Percentiles rank a stretch among this genome's conserved stretches.
Evolutionary conservation across 768 basidiomycete species (phyloP).

Genomic region (Tylopilus sp.): DNA sequence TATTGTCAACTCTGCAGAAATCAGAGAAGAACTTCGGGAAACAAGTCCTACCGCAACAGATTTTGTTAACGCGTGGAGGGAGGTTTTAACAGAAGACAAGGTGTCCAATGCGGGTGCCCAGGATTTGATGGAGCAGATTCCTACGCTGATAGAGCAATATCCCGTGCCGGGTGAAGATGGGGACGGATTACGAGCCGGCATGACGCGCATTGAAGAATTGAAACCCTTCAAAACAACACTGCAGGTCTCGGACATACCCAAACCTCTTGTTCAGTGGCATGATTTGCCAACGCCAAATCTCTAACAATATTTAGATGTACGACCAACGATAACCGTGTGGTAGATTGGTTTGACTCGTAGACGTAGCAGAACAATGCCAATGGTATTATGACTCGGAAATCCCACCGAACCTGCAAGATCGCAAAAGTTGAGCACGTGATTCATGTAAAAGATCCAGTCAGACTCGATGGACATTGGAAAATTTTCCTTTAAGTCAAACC

Average conservation of each 20-base stretch:
- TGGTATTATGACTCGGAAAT: background rate
- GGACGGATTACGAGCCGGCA: constrained; percentile 43
- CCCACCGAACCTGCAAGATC: no score
- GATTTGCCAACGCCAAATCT: constrained; percentile 64
- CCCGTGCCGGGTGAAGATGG: constrained; percentile 54
- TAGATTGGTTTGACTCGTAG: background rate
- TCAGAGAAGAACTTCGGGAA: constrained; percentile 52
- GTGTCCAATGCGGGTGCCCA: constrained; percentile 39
- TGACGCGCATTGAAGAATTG: constrained; percentile 62
- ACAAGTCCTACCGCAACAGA: constrained; percentile 54
- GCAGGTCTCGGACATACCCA: constrained; percentile 51
- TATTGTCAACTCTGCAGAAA: constrained; percentile 47
- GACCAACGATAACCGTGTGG: background rate
- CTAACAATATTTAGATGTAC: constrained; percentile 22
- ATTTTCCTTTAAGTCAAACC: no score
- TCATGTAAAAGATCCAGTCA: no score
- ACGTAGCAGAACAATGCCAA: background rate
- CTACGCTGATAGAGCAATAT: constrained; percentile 51
- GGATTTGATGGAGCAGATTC: constrained; percentile 52
- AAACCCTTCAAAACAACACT: constrained; percentile 63
- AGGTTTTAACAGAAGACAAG: constrained; percentile 38
- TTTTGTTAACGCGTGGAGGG: constrained; percentile 64
- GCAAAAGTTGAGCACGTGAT: no score
- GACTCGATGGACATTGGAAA: no score
- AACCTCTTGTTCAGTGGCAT: constrained; percentile 69